Evolutionary conservation across 2,329 filamentous ascomycete species (phyloP).

Genomic region (Bisporella sp.): DNA sequence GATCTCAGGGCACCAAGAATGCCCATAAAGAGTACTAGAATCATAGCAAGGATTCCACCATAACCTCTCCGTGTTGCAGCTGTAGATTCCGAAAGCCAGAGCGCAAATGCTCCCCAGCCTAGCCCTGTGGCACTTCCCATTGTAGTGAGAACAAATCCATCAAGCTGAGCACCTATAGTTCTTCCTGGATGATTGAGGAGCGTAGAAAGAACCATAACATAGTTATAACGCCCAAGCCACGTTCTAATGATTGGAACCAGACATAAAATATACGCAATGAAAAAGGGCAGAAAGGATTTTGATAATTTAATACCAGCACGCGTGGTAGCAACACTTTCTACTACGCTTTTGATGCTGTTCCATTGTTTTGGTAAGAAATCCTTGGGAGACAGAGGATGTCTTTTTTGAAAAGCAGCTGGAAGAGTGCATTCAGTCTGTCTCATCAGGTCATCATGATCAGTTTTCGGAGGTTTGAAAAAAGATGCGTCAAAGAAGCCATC

Average conservation of each 20-base stretch:
- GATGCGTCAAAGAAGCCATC: slow-evolving; percentile 38
- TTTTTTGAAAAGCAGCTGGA: slow-evolving; percentile 38
- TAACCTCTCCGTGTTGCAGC: slow-evolving; percentile 38
- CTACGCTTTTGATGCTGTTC: slow-evolving; percentile 36
- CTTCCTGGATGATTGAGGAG: slow-evolving; percentile 51
- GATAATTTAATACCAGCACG: slow-evolving; percentile 43
- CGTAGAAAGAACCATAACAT: slow-evolving; percentile 49
- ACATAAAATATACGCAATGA: slow-evolving; percentile 48
- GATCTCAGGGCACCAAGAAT: slow-evolving; percentile 45
- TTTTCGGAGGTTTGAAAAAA: slow-evolving; percentile 33
- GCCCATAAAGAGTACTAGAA: slow-evolving; percentile 46
- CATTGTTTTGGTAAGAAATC: slow-evolving; percentile 42
- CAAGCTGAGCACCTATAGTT: slow-evolving; percentile 48
- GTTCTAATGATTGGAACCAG: slow-evolving; percentile 39
- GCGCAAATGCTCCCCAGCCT: slow-evolving; percentile 46
- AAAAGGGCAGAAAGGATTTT: slow-evolving; percentile 50
- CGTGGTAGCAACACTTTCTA: slow-evolving; percentile 37
- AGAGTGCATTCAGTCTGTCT: slow-evolving; percentile 37
- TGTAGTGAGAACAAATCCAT: slow-evolving; percentile 46
- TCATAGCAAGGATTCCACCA: slow-evolving; percentile 48
- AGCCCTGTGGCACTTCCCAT: slow-evolving; percentile 46
- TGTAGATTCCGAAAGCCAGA: slow-evolving; percentile 47
- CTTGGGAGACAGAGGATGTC: slow-evolving; percentile 38
- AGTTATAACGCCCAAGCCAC: slow-evolving; percentile 48
- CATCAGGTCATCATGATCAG: slow-evolving; percentile 33